These are phyloP conservation scores for Ampelocalamus luodianensis DNA, from an alignment of 176 grass and related monocot species.

Conservation along the genomic window DNA sequence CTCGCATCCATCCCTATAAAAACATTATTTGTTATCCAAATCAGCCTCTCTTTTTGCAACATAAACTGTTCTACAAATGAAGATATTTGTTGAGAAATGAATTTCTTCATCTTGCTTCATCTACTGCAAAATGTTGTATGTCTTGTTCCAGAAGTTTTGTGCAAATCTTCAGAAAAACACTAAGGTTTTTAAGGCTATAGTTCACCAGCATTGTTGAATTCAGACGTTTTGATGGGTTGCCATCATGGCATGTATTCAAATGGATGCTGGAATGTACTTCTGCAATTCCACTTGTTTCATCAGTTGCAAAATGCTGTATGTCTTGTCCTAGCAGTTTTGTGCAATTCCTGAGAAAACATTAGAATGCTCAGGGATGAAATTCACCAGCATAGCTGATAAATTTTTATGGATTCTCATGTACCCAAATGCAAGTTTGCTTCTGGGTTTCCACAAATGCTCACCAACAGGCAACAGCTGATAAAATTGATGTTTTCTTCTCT, in stretches of 20 bases:
- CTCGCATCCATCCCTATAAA: constrained; percentile 90
- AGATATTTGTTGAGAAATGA: constrained; percentile 18
- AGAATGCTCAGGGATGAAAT: not conserved
- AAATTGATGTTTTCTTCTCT: not conserved
- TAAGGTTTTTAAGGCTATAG: not conserved
- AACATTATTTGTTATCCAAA: constrained; percentile 15
- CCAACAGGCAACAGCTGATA: not conserved
- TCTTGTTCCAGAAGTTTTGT: not conserved
- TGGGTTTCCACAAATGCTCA: not conserved
- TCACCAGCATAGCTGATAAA: not conserved
- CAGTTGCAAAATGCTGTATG: not conserved
- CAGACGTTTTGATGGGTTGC: too few relatives aligned
- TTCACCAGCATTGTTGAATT: not conserved
- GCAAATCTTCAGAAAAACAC: constrained; percentile 1
- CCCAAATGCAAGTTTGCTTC: not conserved
- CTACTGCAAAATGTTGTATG: not conserved
- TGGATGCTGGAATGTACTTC: not conserved
- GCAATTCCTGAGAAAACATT: not conserved
- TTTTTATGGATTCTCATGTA: not conserved
- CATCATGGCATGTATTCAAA: not conserved
- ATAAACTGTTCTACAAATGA: constrained; percentile 1
- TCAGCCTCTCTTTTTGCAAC: not conserved
- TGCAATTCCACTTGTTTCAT: not conserved
- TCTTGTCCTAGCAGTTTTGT: constrained; percentile 1
- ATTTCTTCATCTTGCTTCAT: constrained; percentile 9